Base-by-base conservation (phyloP, 805 yeast genomes). In the Barnettozyma salicaria region DNA sequence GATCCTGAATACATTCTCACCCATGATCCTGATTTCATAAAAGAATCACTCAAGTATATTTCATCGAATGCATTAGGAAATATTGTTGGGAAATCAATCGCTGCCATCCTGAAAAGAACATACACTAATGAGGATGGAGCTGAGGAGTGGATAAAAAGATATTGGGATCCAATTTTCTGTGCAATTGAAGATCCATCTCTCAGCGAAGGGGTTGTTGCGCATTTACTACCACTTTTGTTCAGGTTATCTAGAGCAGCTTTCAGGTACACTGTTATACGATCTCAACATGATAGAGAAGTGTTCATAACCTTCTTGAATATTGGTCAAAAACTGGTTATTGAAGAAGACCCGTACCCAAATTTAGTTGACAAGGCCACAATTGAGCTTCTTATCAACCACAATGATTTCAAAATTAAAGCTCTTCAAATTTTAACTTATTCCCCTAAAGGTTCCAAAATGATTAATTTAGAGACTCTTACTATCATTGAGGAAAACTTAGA, bases 141-240 rank as follows among this genome's bases (percentile, higher is more conserved):
- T 3, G 18, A 36, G 3, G 37, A 47, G 26, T 53, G 58, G 58
- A 44, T 52, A 4, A 21, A 30, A 0, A 22, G 28, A 2, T 48
- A 50, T 19, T 53, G 58, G 58, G 28, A 19, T 2, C 50, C 56
- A 10, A 46, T 53, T 1, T 38, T 42, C 11, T 9, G 28, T 1
- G 48, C 50, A 3, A 26, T 53, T 12, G 35, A 30, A 32, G 36
- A 41, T 24, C 6, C 36, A 1, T 23, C 37, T 12, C 22, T 49
- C 1, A 42, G 50, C 31, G 63, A 67, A 32, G 75, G 78, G 40
- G 62, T 81, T 3, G 74, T 74, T 36, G 57, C 69, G 2, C 78
- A 84, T 50, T 53, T 87, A 4, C 52, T 88, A 13, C 88, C 89
- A 1, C 64, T 64, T 13, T 52, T 88, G 6, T 78, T 87, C 56